Evolutionary conservation across 176 grass and related monocot genomes (phyloP), one percentile per base, ranked within the genome.

Genomic region (Tuctoria greenei): DNA sequence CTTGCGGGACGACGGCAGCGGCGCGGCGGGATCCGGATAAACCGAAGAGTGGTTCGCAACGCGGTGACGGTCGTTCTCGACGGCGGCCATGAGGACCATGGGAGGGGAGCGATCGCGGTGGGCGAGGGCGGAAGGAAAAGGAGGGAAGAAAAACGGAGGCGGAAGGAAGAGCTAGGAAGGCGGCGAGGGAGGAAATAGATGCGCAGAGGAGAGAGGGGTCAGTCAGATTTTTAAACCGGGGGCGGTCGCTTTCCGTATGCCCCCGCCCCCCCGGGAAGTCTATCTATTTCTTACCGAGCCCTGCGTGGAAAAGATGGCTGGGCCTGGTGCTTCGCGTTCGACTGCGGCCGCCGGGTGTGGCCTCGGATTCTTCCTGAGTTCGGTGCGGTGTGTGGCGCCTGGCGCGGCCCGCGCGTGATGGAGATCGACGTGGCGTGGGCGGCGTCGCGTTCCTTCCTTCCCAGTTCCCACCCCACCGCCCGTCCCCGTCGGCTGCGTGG

Each of bases 71-170:
- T 73, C 36, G 61, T 57, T 57, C 4, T 81, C 77, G 50, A 66
- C 73, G 41, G 73, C 82, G 59, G 87, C 87, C 87, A 89, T 89
- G 77, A 38, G 39, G 82, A 82, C 78, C 82, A 82, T 79, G 28
- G 73, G 67, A 12, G 75, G 62, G 9, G 64, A 25, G 12, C 20
- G 8, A 20, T 37, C 8, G 21, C 4, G 16, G 46, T 4, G 60
- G n/a, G 41, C 67, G 15, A 43, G n/a, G 71, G 31, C 31, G 31
- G 3, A 31, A 3, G 3, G 31, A 31, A 55, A 43, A 49, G 47
- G 66, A 38, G 38, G 43, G 17, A 4, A 28, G 78, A 79, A 69
- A 25, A n/a, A 31, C 31, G 73, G 45, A 13, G 51, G 25, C 45
- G 23, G 25, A n/a, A 25, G 28, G 74, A 40, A 23, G 4, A 18